phyloP scores from a whole-genome alignment of 1,139 yeast genomes.

The Sugiyamaella castrensis region DNA sequence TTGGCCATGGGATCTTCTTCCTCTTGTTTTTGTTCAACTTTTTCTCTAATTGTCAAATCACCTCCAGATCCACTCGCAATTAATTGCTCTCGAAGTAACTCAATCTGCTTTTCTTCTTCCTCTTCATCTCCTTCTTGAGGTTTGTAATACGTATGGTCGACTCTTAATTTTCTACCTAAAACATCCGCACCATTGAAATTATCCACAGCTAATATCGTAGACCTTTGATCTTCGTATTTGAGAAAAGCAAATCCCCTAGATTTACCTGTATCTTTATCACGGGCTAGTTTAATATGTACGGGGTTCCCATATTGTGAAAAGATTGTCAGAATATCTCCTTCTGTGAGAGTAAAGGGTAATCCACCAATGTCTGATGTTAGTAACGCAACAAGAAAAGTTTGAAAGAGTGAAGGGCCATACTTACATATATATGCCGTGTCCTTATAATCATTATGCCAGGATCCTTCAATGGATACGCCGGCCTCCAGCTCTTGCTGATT shows the following conservation, averaged over 20 bases:
- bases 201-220: slow-evolving; percentile 84
- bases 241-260: slow-evolving; percentile 78
- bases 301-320: slow-evolving; percentile 93
- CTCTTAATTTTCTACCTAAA: slow-evolving; percentile 56
- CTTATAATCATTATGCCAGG: slow-evolving; percentile 86
- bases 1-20: slow-evolving; percentile 17
- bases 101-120: slow-evolving; percentile 13
- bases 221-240: slow-evolving; percentile 77
- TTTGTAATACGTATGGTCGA: slow-evolving; percentile 73
- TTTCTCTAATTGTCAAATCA: not conserved
- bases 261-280: slow-evolving; percentile 65
- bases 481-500: slow-evolving; percentile 65
- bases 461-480: slow-evolving; percentile 59
- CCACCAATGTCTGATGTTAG: slow-evolving; percentile 54
- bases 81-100: slow-evolving; percentile 8
- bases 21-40: not conserved
- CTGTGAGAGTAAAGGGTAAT: slow-evolving; percentile 61
- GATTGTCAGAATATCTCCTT: slow-evolving; percentile 69
- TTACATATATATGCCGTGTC: slow-evolving; percentile 60
- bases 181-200: slow-evolving; percentile 73
- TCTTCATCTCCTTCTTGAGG: slow-evolving; percentile 50
- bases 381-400: too few relatives aligned
- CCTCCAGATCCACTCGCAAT: slow-evolving; percentile 2
- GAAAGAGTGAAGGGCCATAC: too few relatives aligned
- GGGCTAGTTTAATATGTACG: slow-evolving; percentile 66